Evolutionary conservation across 2,329 filamentous ascomycete species (phyloP).

Genomic region (Thelonectria rubi): DNA sequence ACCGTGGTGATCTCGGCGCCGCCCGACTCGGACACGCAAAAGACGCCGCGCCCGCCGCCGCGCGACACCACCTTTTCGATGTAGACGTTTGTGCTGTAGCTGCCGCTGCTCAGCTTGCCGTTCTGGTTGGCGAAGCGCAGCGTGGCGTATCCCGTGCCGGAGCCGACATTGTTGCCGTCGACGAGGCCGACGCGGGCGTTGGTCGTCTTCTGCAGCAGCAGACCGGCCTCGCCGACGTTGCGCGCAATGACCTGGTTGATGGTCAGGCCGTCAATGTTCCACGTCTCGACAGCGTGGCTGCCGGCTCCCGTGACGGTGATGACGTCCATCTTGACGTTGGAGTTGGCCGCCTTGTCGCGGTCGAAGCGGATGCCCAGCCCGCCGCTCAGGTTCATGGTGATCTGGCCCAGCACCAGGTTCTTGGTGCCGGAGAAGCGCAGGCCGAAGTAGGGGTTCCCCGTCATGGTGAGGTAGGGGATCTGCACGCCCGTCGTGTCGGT

Average conservation of each 20-base stretch:
- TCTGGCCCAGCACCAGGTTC: constrained; percentile 58
- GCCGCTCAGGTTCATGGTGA: constrained; percentile 63
- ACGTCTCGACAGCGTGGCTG: constrained; percentile 66
- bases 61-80: constrained; percentile 63
- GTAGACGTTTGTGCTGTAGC: constrained; percentile 61
- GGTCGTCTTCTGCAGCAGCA: constrained; percentile 63
- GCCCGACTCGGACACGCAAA: constrained; percentile 66
- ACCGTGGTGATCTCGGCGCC: constrained; percentile 59
- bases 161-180: constrained; percentile 63
- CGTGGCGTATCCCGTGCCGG: constrained; percentile 64
- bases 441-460: constrained; percentile 66
- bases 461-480: constrained; percentile 66
- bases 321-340: constrained; percentile 62
- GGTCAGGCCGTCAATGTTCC: constrained; percentile 65
- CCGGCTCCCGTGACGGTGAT: constrained; percentile 62
- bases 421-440: constrained; percentile 63
- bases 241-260: constrained; percentile 62
- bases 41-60: constrained; percentile 65
- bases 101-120: constrained; percentile 57
- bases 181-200: constrained; percentile 64
- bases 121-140: constrained; percentile 67
- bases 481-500: constrained; percentile 57
- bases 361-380: constrained; percentile 67
- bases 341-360: constrained; percentile 61
- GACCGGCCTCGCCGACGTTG: constrained; percentile 63